These are phyloP conservation scores for Didymella glomerata DNA, from an alignment of 2,329 filamentous ascomycete genomes.

Conservation along the genomic window DNA sequence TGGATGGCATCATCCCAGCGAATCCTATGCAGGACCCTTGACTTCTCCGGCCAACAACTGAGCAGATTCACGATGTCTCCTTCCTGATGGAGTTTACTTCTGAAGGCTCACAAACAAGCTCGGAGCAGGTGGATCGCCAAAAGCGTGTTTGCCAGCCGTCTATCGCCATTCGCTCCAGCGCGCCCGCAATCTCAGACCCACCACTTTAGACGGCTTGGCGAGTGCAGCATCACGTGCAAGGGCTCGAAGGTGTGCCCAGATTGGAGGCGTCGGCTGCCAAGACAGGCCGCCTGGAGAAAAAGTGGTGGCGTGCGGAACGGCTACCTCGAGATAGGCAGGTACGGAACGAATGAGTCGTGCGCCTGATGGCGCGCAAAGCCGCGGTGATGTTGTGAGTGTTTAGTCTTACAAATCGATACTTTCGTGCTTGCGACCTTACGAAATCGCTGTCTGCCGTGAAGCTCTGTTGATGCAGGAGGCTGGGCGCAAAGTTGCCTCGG, in stretches of 20 bases:
- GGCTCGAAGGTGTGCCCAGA: constrained; percentile 20
- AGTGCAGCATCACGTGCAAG: constrained; percentile 16
- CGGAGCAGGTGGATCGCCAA: constrained; percentile 29
- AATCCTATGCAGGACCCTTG: constrained; percentile 10
- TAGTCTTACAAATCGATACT: constrained; percentile 21
- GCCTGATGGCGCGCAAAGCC: constrained; percentile 18
- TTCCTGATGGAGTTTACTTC: constrained; percentile 32
- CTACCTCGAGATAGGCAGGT: constrained; percentile 21
- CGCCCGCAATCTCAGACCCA: constrained; percentile 21
- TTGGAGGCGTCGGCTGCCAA: constrained; percentile 24
- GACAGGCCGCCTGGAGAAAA: constrained; percentile 13
- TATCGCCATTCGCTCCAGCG: constrained; percentile 31
- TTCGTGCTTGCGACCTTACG: constrained; percentile 8
- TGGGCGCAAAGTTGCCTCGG: constrained; percentile 11
- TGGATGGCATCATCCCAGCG: constrained; percentile 32
- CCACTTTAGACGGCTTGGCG: constrained; percentile 32
- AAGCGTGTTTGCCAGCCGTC: constrained; percentile 34
- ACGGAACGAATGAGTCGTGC: constrained; percentile 5
- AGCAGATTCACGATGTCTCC: constrained; percentile 28
- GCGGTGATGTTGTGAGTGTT: constrained; percentile 12
- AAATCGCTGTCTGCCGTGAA: neutral
- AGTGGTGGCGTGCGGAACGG: constrained; percentile 13
- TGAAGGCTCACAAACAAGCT: constrained; percentile 35
- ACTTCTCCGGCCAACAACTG: constrained; percentile 9
- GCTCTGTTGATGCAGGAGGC: neutral